A percentile compares a stretch with the other conserved stretches of the same genome.
These are phyloP conservation scores for Trichoderma parareesei DNA, from an alignment of 495 filamentous ascomycete species.

Conservation along the genomic window DNA sequence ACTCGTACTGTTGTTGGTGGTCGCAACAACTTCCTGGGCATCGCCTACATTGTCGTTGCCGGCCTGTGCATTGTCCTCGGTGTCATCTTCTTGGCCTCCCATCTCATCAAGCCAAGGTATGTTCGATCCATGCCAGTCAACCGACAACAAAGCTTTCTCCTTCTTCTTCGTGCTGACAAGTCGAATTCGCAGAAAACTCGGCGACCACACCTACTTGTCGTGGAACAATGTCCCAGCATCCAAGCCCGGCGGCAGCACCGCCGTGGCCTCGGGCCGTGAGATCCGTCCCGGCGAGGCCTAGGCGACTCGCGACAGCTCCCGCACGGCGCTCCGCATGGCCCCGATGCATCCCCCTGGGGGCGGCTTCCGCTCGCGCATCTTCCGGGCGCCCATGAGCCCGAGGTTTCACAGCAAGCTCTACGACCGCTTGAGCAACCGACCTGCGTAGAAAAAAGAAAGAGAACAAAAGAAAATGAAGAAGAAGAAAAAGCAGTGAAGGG, in stretches of 20 bases:
- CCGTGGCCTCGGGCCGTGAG: slow-evolving; percentile 24
- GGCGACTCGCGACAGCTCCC: slow-evolving; percentile 8
- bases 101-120: slow-evolving; percentile 82
- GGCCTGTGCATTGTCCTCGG: slow-evolving; percentile 88
- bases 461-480: background rate
- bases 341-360: background rate
- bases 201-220: slow-evolving; percentile 92
- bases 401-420: background rate
- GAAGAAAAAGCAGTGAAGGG: background rate
- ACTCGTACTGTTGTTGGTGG: slow-evolving; percentile 94
- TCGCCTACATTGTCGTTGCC: slow-evolving; percentile 89
- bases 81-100: slow-evolving; percentile 76
- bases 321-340: background rate
- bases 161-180: background rate
- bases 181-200: slow-evolving; percentile 64
- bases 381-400: background rate
- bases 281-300: slow-evolving; percentile 16
- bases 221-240: slow-evolving; percentile 88
- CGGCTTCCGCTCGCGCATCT: background rate
- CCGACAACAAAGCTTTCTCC: background rate
- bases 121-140: slow-evolving; percentile 14
- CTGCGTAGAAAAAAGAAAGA: background rate
- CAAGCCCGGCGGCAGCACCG: slow-evolving; percentile 30
- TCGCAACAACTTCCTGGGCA: slow-evolving; percentile 91
- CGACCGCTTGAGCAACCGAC: background rate